A percentile compares a stretch with the other conserved stretches of the same genome.
Evolutionary conservation across 768 basidiomycete genomes (phyloP).

Genomic region (Trametes cingulata): DNA sequence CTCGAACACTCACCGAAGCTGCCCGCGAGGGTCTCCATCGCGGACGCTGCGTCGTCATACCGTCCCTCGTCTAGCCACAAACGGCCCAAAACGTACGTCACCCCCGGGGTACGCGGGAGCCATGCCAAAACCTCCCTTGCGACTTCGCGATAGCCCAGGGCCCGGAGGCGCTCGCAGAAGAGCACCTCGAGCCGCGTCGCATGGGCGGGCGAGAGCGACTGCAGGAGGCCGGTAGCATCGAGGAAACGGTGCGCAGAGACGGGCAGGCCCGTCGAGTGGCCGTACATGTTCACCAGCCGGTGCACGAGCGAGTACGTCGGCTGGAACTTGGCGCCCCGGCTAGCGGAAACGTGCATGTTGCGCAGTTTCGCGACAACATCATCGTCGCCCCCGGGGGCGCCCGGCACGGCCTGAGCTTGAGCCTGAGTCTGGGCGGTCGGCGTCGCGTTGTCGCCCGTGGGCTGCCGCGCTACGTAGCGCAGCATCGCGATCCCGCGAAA

Average conservation of each 20-base stretch:
- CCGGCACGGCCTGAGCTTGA: slow-evolving; percentile 31
- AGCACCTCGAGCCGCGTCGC: slow-evolving; percentile 68
- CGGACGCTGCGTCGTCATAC: slow-evolving; percentile 68
- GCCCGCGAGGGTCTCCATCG: slow-evolving; percentile 74
- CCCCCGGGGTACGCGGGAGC: slow-evolving; percentile 78
- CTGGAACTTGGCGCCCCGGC: slow-evolving; percentile 37
- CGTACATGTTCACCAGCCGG: slow-evolving; percentile 55
- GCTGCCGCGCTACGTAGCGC: slow-evolving; percentile 59
- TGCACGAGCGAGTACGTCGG: slow-evolving; percentile 67
- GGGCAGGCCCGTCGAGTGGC: slow-evolving; percentile 51
- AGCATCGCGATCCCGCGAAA: slow-evolving; percentile 79
- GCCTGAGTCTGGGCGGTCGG: slow-evolving; percentile 30
- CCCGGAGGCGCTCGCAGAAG: slow-evolving; percentile 70
- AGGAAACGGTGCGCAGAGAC: slow-evolving; percentile 71
- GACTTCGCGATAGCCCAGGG: slow-evolving; percentile 59
- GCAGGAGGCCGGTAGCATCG: slow-evolving; percentile 63
- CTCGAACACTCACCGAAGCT: slow-evolving; percentile 60
- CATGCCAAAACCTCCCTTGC: slow-evolving; percentile 69
- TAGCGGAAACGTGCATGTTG: slow-evolving; percentile 62
- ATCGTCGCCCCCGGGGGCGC: slow-evolving; percentile 47
- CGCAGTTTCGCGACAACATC: slow-evolving; percentile 64
- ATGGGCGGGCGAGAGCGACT: slow-evolving; percentile 66
- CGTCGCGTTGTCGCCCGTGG: slow-evolving; percentile 45
- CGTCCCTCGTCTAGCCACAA: slow-evolving; percentile 67
- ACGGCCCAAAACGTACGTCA: slow-evolving; percentile 70